These are phyloP conservation scores for Metrosideros polymorpha DNA, from an alignment of 441 rosid genomes.

Conservation along the genomic window DNA sequence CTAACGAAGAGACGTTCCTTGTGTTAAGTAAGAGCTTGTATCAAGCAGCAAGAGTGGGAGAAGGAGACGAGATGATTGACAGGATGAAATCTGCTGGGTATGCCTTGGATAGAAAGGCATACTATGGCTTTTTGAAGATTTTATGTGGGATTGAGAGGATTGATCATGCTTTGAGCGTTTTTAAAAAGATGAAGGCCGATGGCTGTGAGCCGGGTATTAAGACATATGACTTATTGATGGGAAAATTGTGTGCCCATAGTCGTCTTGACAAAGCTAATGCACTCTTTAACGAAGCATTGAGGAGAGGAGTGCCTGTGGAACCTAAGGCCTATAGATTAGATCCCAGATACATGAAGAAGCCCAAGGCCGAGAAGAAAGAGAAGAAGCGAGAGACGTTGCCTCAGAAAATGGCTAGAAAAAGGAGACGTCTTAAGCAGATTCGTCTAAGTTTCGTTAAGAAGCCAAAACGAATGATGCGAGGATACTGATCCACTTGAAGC, in stretches of 20 bases:
- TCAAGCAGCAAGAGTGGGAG: slow-evolving; percentile 81
- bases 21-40: slow-evolving; percentile 68
- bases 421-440: slow-evolving; percentile 69
- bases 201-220: slow-evolving; percentile 64
- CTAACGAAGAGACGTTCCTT: slow-evolving; percentile 54
- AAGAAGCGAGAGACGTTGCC: slow-evolving; percentile 91
- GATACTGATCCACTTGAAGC: neutral
- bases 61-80: slow-evolving; percentile 93
- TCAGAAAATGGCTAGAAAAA: slow-evolving; percentile 89
- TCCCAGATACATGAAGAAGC: slow-evolving; percentile 50
- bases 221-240: slow-evolving; percentile 77
- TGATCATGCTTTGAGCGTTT: slow-evolving; percentile 81
- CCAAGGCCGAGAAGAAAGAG: slow-evolving; percentile 46
- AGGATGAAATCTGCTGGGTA: slow-evolving; percentile 75
- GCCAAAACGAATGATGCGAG: slow-evolving; percentile 39
- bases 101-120: slow-evolving; percentile 44
- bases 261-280: slow-evolving; percentile 67
- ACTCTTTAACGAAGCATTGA: slow-evolving; percentile 52
- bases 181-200: slow-evolving; percentile 69
- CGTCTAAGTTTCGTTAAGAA: slow-evolving; percentile 88
- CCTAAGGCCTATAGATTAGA: slow-evolving; percentile 71
- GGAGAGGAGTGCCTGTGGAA: slow-evolving; percentile 48
- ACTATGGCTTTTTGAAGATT: slow-evolving; percentile 63
- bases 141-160: slow-evolving; percentile 92
- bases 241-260: slow-evolving; percentile 58